Evolutionary conservation across 768 basidiomycete species (phyloP), one percentile per base, ranked within the genome.

Genomic region (Amanita thiersii): DNA sequence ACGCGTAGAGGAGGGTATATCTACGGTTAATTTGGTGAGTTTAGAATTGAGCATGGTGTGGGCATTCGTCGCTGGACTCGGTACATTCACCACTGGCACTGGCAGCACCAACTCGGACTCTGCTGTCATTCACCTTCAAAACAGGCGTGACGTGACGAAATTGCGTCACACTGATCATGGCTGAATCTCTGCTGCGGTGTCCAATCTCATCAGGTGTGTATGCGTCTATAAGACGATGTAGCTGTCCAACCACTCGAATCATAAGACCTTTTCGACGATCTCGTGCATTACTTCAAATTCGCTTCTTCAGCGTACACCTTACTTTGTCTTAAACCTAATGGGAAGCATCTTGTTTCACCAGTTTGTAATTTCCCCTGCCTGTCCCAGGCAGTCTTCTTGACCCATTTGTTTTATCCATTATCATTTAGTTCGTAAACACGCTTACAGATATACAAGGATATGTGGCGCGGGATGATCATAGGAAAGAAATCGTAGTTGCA

Each of bases 201-300:
- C 26, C 26, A 28, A 28, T n/a, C 26, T 28, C 26, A 28, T 28
- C 26, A 28, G 26, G 26, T 28, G n/a, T 28, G 26, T 28, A 7
- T n/a, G n/a, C 26, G 26, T 28, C 26, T 28, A 28, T 7, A n/a
- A n/a, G 6, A 28, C 26, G n/a, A 28, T 28, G 26, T 7, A 28
- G 7, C 26, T 7, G 6, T 28, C 26, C 7, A 12, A 41, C 6
- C 26, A n/a, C 26, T 7, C n/a, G 7, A 7, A n/a, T 7, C 6
- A 28, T 9, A 44, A 69, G 68, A 64, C 19, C 51, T 62, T 5
- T 73, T 64, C 49, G 52, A 66, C 24, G 62, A 73, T 41, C 58
- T 77, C 4, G 53, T 72, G 1, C 64, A 68, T 46, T 75, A 76
- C 58, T 71, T 73, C 62, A 72, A 73, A 53, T 76, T 74, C 45